Conservation (phyloP, 768 basidiomycete genomes). For the Pleurotus ostreatus region DNA sequence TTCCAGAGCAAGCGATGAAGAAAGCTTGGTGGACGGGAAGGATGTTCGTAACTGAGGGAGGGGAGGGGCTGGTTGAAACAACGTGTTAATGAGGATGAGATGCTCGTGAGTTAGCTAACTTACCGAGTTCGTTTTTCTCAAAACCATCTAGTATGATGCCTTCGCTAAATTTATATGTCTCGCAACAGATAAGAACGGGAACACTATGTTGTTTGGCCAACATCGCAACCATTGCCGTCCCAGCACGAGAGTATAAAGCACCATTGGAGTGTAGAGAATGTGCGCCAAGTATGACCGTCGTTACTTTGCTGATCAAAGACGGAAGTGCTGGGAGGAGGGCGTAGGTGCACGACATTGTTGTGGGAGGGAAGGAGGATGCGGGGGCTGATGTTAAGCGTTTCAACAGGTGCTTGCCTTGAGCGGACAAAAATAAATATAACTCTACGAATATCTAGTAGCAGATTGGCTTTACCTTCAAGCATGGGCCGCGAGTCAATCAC, state of each 20-base stretch:
- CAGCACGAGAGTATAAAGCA: constrained; percentile 88
- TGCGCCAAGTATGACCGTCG: constrained; percentile 86
- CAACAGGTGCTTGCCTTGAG: constrained; percentile 73
- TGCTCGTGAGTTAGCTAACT: constrained; percentile 15
- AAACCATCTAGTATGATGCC: constrained; percentile 90
- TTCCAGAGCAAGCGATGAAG: constrained; percentile 1
- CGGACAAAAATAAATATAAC: no score
- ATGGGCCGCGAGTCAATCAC: constrained; percentile 95
- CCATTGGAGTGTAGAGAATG: constrained; percentile 96
- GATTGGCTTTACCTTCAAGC: constrained; percentile 62
- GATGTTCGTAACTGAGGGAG: constrained; percentile 23
- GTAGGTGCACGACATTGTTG: constrained; percentile 82
- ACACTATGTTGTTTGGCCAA: constrained; percentile 86
- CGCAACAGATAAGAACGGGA: constrained; percentile 95
- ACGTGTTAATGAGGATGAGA: not conserved
- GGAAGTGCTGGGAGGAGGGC: constrained; percentile 84
- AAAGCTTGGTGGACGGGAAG: constrained; percentile 24
- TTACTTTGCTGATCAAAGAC: constrained; percentile 75
- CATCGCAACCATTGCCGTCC: constrained; percentile 96
- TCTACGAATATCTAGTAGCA: no score
- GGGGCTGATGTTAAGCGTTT: constrained; percentile 57
- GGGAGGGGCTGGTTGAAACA: not conserved
- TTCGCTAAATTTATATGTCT: constrained; percentile 98
- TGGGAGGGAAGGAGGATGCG: constrained; percentile 20
- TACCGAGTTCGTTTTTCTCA: constrained; percentile 94